phyloP scores from a whole-genome alignment of 768 basidiomycete species.

The Lenzites betulinus region DNA sequence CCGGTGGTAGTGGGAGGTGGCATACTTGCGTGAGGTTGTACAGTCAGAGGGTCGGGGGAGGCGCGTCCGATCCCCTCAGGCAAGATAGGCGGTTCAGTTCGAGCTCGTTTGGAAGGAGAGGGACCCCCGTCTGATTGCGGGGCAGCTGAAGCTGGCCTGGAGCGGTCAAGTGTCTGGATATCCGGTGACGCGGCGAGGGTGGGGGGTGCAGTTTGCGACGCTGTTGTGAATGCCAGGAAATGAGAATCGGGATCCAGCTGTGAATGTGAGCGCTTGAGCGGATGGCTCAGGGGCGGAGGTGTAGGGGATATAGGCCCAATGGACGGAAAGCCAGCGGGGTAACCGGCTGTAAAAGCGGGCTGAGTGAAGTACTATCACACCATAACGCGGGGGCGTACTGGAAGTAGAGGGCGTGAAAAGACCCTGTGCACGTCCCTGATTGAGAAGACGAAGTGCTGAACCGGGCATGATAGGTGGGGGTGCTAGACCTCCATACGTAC shows the following conservation, averaged over 20 bases:
- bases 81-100: conserved; percentile 48
- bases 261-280: conserved; percentile 64
- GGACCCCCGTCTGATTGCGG: conserved; percentile 56
- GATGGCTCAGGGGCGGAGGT: conserved; percentile 36
- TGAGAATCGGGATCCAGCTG: conserved; percentile 60
- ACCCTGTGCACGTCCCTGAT: conserved; percentile 85
- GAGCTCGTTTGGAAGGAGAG: conserved; percentile 71
- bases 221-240: conserved; percentile 12
- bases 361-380: conserved; percentile 55
- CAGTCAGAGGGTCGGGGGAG: conserved; percentile 10
- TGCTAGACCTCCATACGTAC: conserved; percentile 45
- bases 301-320: conserved; percentile 35
- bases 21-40: conserved; percentile 28
- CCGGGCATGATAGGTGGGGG: conserved; percentile 89
- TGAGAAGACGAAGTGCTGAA: conserved; percentile 78
- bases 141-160: conserved; percentile 53
- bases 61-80: conserved; percentile 10
- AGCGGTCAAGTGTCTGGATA: conserved; percentile 47
- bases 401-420: conserved; percentile 86
- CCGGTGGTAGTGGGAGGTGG: conserved; percentile 19
- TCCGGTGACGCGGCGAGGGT: conserved; percentile 42
- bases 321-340: conserved; percentile 54
- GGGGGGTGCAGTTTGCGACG: conserved; percentile 27
- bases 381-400: conserved; percentile 46
- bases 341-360: conserved; percentile 46